These are phyloP conservation scores for Nigrospora sphaerica DNA, from an alignment of 2,329 filamentous ascomycete genomes.

Conservation along the genomic window DNA sequence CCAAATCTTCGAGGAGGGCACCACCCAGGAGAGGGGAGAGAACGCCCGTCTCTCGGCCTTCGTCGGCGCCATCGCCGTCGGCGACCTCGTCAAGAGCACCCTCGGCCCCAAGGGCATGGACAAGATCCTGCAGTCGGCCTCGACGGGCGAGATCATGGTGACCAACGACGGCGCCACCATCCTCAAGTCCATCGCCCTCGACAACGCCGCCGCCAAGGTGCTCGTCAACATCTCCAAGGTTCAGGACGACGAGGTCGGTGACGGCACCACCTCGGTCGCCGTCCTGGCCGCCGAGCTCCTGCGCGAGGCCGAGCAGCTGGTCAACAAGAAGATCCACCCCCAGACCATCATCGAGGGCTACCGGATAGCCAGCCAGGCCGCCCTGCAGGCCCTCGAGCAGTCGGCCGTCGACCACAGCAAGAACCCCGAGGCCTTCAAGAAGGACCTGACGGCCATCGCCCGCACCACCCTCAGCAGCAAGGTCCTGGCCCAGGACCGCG, in stretches of 20 bases:
- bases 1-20: conserved; percentile 96
- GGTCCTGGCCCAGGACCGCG: conserved; percentile 86
- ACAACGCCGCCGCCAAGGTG: conserved; percentile 97
- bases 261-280: conserved; percentile 96
- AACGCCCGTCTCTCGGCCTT: conserved; percentile 98
- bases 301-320: conserved; percentile 92
- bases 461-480: conserved; percentile 96
- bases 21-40: conserved; percentile 96
- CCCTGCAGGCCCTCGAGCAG: conserved; percentile 75
- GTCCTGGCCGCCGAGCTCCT: conserved; percentile 92
- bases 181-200: conserved; percentile 94
- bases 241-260: conserved; percentile 96
- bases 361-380: conserved; percentile 89
- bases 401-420: conserved; percentile 86
- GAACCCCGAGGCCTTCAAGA: conserved; percentile 74
- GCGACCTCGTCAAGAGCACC: conserved; percentile 95
- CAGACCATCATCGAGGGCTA: conserved; percentile 99
- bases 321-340: conserved; percentile 97
- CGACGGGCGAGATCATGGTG: conserved; percentile 94
- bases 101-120: conserved; percentile 98
- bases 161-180: conserved; percentile 99
- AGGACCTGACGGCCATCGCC: conserved; percentile 85
- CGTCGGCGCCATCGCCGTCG: conserved; percentile 95
- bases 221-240: conserved; percentile 99
- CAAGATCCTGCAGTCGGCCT: conserved; percentile 93